Evolutionary conservation across 116 monocot species (phyloP).

Genomic region (Trichopus zeylanicus): DNA sequence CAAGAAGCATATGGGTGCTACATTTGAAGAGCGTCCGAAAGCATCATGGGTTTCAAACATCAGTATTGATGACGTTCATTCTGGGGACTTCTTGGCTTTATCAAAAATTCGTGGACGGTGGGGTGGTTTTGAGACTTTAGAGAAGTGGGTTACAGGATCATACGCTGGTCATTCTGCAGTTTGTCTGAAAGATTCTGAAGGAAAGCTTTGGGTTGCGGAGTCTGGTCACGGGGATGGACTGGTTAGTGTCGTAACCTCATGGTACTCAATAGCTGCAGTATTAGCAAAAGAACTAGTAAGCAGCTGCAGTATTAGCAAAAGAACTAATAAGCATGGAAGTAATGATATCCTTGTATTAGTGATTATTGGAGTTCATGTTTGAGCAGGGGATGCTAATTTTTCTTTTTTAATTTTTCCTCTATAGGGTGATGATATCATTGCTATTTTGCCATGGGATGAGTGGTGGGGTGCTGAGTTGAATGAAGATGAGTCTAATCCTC

Average conservation of each 20-base stretch:
- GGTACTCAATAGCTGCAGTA: too few species aligned
- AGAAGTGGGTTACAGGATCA: slow-evolving; percentile 85
- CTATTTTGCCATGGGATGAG: slow-evolving; percentile 67
- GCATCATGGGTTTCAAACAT: slow-evolving; percentile 64
- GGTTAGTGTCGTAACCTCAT: slow-evolving; percentile 22
- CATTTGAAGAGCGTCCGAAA: slow-evolving; percentile 43
- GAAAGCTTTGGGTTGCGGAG: slow-evolving; percentile 74
- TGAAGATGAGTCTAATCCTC: slow-evolving; percentile 69
- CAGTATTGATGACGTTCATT: slow-evolving; percentile 52
- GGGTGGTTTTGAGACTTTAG: slow-evolving; percentile 80
- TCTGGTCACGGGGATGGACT: slow-evolving; percentile 68
- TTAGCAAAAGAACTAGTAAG: too few species aligned
- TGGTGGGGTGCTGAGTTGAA: slow-evolving; percentile 69
- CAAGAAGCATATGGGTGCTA: slow-evolving; percentile 65
- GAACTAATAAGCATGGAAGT: too few species aligned
- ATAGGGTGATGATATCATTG: slow-evolving; percentile 74
- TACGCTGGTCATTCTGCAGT: slow-evolving; percentile 70
- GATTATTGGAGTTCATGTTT: too few species aligned
- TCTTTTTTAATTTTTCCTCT: slow-evolving; percentile 8
- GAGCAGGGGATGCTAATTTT: neutral
- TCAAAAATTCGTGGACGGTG: slow-evolving; percentile 75
- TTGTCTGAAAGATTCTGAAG: slow-evolving; percentile 65
- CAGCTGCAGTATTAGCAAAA: too few species aligned
- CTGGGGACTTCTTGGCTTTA: slow-evolving; percentile 64
- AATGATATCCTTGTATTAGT: too few species aligned